phyloP scores from a whole-genome alignment of 768 basidiomycete species.

The Podaxis mareebaensis region DNA sequence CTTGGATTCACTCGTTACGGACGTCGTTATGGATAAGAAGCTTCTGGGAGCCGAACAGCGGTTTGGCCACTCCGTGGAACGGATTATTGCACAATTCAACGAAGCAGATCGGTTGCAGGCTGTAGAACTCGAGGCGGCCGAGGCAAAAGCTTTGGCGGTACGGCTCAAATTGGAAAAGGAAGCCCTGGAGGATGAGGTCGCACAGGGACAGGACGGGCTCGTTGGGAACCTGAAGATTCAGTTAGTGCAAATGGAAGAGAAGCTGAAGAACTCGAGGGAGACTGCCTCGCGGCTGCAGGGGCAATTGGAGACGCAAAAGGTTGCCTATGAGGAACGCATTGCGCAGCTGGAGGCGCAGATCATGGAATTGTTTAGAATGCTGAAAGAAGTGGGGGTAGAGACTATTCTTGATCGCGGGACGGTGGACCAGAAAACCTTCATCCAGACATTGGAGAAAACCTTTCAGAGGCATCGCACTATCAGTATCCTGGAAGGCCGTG shows the following conservation, averaged over 20 bases:
- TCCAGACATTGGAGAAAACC: constrained; percentile 78
- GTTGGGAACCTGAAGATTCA: constrained; percentile 81
- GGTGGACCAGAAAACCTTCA: constrained; percentile 81
- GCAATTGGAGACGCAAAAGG: constrained; percentile 76
- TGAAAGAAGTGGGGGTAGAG: constrained; percentile 82
- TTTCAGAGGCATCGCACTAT: constrained; percentile 85
- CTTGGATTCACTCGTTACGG: constrained; percentile 84
- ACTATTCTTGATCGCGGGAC: constrained; percentile 66
- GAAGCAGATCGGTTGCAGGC: constrained; percentile 82
- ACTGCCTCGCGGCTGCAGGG: constrained; percentile 74
- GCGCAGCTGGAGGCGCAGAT: constrained; percentile 90
- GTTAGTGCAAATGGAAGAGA: constrained; percentile 69
- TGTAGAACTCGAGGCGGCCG: constrained; percentile 76
- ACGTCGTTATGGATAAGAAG: constrained; percentile 92
- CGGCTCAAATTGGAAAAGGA: constrained; percentile 83
- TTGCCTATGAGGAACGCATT: constrained; percentile 83
- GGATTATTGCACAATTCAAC: constrained; percentile 86
- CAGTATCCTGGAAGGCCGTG: constrained; percentile 74
- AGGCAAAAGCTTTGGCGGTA: constrained; percentile 62
- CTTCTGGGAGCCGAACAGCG: constrained; percentile 80
- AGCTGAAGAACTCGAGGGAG: constrained; percentile 75
- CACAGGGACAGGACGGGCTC: constrained; percentile 78
- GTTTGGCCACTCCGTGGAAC: constrained; percentile 86
- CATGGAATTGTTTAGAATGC: constrained; percentile 91
- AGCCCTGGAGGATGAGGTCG: constrained; percentile 75